Base-by-base conservation (phyloP, 441 rosid species). In the Dalechampia spathulata region DNA sequence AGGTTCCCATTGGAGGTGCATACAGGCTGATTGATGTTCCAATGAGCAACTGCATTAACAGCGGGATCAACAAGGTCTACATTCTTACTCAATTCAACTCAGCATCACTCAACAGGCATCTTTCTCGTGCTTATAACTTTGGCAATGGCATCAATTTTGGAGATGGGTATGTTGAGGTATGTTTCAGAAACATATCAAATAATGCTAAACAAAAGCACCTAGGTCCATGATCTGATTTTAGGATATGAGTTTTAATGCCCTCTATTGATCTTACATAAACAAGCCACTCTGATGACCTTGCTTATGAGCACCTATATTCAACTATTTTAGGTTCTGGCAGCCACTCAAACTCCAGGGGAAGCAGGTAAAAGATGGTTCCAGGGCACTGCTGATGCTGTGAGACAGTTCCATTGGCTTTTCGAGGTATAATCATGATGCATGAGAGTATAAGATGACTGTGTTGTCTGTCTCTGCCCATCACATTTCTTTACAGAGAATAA, bases 281-380 rank as follows among this genome's bases (percentile, higher is more conserved):
- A n/a, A n/a, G n/a, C n/a, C n/a, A n/a, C n/a, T n/a, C n/a, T n/a
- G n/a, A n/a, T n/a, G n/a, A n/a, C n/a, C n/a, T n/a, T n/a, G n/a
- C n/a, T n/a, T n/a, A n/a, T n/a, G n/a, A n/a, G n/a, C n/a, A n/a
- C n/a, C n/a, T n/a, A n/a, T n/a, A n/a, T n/a, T n/a, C n/a, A n/a
- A n/a, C 1, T 30, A 8, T n/a, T 17, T 40, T 66, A 90, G 98
- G 96, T 72, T 47, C 77, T 92, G 43, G 95, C 99, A 45, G 99
- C 97, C 66, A 92, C 97, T 41, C 99, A 89, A 71, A 92, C 97
- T 42, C 94, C 94, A n/a, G 99, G 99, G 54, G 90, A 80, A 72
- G 58, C 76, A 3, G 99, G 99, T 34, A 86, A 92, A 11, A 82
- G 23, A 54, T 92, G 97, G 97, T 89, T 87, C 68, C 95, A 74